Base-by-base conservation (phyloP, 345 rosid genomes). In the Draba incana region DNA sequence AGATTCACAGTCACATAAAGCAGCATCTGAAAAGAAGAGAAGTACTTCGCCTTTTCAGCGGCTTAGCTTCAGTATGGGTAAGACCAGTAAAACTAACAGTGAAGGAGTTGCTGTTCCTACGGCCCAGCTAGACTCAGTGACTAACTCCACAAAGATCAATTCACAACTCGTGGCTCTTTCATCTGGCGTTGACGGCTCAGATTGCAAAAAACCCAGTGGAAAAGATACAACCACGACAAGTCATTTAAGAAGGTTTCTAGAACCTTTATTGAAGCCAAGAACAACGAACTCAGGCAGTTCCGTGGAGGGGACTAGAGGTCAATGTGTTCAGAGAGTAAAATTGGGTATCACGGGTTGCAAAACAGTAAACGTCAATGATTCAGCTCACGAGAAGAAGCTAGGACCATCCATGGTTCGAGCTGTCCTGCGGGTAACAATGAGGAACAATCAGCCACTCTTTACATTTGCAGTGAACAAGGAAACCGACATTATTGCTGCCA, bases 171-270 rank as follows among this genome's bases (percentile, higher is more conserved):
- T 64, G 15, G 77, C 77, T 68, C 68, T 81, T 61, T 79, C 79
- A 73, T 71, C 81, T 61, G 35, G 54, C n/a, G 11, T 39, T 62
- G 82, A 81, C 10, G 45, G 56, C 53, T 72, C 79, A 38, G 39
- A 50, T 28, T 27, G 63, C 42, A 81, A 76, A 50, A 73, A 64
- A 62, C 70, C 77, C 55, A 71, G 54, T 67, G 77, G 74, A 76
- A 69, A 77, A 38, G 74, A 77, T 75, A 74, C 84, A 81, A 77
- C 86, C 75, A 80, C 84, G 69, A 84, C 88, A 52, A 88, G 97
- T 78, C 97, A 96, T 72, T 79, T 93, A 67, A 87, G 94, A 78
- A 88, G 96, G 84, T 73, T 90, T 59, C 75, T 93, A 62, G 89
- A 85, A 57, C 94, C 96, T 60, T 55, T 93, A 33, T 44, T 87